phyloP scores from a whole-genome alignment of 768 basidiomycete genomes.

The Suillus hirtellus region DNA sequence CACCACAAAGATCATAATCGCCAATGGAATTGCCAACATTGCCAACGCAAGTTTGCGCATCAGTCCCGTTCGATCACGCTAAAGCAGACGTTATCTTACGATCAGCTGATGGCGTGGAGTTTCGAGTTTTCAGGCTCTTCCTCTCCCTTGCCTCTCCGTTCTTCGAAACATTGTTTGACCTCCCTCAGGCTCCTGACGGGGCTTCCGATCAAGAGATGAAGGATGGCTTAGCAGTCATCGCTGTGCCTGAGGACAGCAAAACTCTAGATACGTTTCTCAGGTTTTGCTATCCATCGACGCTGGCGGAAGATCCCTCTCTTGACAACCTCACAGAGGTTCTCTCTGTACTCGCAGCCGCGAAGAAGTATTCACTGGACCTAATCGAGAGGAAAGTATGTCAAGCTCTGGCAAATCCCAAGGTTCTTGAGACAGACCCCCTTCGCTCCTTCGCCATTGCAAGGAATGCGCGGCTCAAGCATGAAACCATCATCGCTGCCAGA shows the following conservation, averaged over 20 bases:
- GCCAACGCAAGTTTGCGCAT: slow-evolving; percentile 10
- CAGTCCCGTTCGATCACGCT: slow-evolving; percentile 25
- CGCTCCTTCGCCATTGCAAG: neutral
- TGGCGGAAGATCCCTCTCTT: neutral
- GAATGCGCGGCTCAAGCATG: neutral
- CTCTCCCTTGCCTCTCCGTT: slow-evolving; percentile 37
- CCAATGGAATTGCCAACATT: neutral
- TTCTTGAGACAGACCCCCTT: neutral
- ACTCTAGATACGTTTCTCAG: neutral
- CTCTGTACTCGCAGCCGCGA: neutral
- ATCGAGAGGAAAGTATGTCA: slow-evolving; percentile 3
- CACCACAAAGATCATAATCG: neutral
- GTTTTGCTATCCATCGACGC: slow-evolving; percentile 4
- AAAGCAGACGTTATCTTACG: slow-evolving; percentile 28
- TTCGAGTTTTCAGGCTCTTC: slow-evolving; percentile 35
- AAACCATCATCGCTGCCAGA: neutral
- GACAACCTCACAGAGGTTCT: neutral
- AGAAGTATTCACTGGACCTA: slow-evolving; percentile 2
- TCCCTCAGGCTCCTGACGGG: neutral
- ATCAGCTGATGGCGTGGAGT: slow-evolving; percentile 31
- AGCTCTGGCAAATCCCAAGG: neutral
- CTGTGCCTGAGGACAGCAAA: neutral
- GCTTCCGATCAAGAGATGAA: slow-evolving; percentile 4
- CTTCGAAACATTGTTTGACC: slow-evolving; percentile 34
- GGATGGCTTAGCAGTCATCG: neutral